These are phyloP conservation scores for Monosporascus sp. DNA, from an alignment of 2,329 filamentous ascomycete genomes.

Conservation along the genomic window DNA sequence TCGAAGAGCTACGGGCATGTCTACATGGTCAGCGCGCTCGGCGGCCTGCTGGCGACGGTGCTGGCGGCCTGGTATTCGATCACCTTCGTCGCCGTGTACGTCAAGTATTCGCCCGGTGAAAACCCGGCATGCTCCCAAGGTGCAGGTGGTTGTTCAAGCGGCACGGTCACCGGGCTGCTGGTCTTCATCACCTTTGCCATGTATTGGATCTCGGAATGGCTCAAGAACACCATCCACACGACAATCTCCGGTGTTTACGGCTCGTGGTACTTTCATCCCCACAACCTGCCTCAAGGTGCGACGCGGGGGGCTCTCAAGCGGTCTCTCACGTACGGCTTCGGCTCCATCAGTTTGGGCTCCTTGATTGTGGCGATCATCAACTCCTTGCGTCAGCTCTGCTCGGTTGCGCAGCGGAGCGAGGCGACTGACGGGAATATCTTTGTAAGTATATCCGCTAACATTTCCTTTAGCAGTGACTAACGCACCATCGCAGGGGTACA, in stretches of 20 bases:
- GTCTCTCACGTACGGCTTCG: conserved; percentile 84
- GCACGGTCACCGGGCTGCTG: conserved; percentile 75
- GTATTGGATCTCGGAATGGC: conserved; percentile 90
- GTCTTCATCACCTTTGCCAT: conserved; percentile 86
- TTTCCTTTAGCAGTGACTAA: not conserved
- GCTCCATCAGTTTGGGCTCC: conserved; percentile 82
- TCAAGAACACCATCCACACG: conserved; percentile 90
- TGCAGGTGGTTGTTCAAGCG: conserved; percentile 62
- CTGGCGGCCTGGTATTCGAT: conserved; percentile 83
- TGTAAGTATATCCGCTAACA: conserved; percentile 28
- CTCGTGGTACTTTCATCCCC: conserved; percentile 80
- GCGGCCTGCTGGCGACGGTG: conserved; percentile 68
- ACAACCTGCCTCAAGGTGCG: conserved; percentile 66
- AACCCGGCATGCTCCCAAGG: conserved; percentile 48
- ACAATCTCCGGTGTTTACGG: conserved; percentile 86
- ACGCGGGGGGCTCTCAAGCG: conserved; percentile 80
- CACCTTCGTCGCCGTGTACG: conserved; percentile 81
- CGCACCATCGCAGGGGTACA: conserved; percentile 25
- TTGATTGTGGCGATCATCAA: conserved; percentile 84
- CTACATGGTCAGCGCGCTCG: conserved; percentile 78
- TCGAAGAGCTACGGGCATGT: conserved; percentile 80
- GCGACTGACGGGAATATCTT: conserved; percentile 64
- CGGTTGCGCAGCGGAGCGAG: conserved; percentile 64
- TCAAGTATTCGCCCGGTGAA: conserved; percentile 66
- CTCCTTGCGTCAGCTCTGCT: conserved; percentile 74